phyloP scores from a whole-genome alignment of 1,284 basidiomycete species.

The Earliella scabrosa region DNA sequence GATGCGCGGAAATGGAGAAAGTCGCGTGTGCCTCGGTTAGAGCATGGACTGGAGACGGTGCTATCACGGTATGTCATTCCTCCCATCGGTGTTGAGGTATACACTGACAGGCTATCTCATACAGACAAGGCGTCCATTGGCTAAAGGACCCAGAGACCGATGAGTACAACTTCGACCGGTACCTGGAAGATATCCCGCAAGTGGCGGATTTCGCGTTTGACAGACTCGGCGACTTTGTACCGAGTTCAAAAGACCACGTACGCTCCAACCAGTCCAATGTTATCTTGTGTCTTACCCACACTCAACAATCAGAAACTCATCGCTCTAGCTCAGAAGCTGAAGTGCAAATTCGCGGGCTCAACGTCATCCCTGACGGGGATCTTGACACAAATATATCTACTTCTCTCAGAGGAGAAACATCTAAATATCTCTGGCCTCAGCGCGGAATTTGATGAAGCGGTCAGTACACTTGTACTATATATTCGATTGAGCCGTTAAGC shows the following conservation, averaged over 20 bases:
- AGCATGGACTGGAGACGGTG: conserved; percentile 82
- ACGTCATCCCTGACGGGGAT: conserved; percentile 92
- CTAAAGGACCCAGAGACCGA: conserved; percentile 85
- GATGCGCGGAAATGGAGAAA: conserved; percentile 46
- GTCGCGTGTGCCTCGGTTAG: conserved; percentile 69
- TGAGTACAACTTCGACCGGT: conserved; percentile 86
- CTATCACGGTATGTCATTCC: conserved; percentile 76
- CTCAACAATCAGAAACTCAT: conserved; percentile 60
- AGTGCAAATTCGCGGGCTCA: conserved; percentile 79
- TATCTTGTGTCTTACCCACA: neutral
- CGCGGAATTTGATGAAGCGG: conserved; percentile 63
- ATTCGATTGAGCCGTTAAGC: neutral
- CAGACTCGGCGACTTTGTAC: conserved; percentile 77
- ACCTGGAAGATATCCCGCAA: conserved; percentile 73
- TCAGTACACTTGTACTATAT: conserved; percentile 35
- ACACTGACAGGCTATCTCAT: neutral
- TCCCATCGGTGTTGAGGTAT: no score
- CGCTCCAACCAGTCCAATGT: conserved; percentile 11
- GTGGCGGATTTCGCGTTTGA: conserved; percentile 93
- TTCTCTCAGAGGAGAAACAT: conserved; percentile 67
- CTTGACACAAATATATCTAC: conserved; percentile 88
- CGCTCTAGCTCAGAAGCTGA: conserved; percentile 61
- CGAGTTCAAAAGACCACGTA: conserved; percentile 81
- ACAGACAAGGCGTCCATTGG: conserved; percentile 91
- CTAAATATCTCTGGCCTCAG: conserved; percentile 67